These are phyloP conservation scores for Mortierella sp. DNA, from an alignment of 371 early-diverging fungal species.

Conservation along the genomic window DNA sequence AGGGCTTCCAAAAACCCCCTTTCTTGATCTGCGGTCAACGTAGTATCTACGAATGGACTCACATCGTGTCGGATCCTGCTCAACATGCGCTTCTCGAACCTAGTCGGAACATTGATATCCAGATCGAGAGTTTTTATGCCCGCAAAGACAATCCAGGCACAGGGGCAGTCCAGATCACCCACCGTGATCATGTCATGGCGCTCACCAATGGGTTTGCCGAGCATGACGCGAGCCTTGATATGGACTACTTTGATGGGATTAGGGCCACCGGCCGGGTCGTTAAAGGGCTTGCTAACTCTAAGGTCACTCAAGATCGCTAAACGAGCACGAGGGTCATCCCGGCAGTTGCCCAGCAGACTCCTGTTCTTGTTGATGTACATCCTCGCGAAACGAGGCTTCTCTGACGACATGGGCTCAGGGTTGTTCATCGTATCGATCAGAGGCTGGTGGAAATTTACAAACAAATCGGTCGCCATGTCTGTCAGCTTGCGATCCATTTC, in stretches of 20 bases:
- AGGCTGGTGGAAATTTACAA: conserved; percentile 10
- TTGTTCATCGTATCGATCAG: neutral
- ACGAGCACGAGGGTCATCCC: conserved; percentile 29
- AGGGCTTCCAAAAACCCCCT: neutral
- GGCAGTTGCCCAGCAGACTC: conserved; percentile 13
- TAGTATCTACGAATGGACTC: conserved; percentile 4
- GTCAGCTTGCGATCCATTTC: conserved; percentile 21
- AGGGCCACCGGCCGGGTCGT: neutral
- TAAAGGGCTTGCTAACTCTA: conserved; percentile 1
- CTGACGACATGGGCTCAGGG: neutral
- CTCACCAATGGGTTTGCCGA: conserved; percentile 57
- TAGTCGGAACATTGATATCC: neutral
- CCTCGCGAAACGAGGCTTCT: conserved; percentile 27
- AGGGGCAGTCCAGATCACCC: conserved; percentile 54
- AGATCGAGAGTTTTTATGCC: conserved; percentile 22
- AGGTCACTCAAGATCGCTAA: conserved; percentile 24
- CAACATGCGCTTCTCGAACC: conserved; percentile 15
- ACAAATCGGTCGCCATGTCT: conserved; percentile 17
- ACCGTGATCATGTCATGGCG: conserved; percentile 51
- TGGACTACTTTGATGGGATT: neutral
- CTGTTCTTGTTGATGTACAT: conserved; percentile 36
- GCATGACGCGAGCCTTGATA: neutral
- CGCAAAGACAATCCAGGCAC: conserved; percentile 43
- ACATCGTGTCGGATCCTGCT: conserved; percentile 23
- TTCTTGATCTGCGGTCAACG: neutral